These are phyloP conservation scores for Fusarium domesticum DNA, from an alignment of 2,329 filamentous ascomycete species.

Conservation along the genomic window DNA sequence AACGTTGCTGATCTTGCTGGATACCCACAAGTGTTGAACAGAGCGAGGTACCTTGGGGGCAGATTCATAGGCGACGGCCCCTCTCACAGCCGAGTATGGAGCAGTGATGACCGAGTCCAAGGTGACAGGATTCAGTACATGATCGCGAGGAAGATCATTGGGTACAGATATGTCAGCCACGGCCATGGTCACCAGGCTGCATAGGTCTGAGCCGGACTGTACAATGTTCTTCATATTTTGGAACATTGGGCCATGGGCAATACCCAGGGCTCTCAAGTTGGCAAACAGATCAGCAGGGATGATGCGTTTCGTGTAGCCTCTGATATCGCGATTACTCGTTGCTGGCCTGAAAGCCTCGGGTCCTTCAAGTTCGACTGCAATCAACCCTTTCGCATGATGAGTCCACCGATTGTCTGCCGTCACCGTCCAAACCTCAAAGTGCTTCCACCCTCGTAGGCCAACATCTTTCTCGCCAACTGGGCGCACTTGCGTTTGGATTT, in stretches of 20 bases:
- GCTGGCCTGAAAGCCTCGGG: background rate
- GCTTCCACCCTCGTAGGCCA: background rate
- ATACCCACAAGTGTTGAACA: background rate
- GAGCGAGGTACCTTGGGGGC: background rate
- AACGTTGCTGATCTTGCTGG: background rate
- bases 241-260: background rate
- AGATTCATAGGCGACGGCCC: background rate
- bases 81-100: background rate
- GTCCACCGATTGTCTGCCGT: conserved; percentile 1
- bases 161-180: background rate
- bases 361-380: background rate
- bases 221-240: background rate
- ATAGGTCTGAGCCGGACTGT: background rate
- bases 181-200: background rate
- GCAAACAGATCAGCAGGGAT: background rate
- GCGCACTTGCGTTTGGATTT: background rate
- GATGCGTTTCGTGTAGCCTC: background rate
- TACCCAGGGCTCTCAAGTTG: background rate
- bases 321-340: too few relatives aligned
- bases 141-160: background rate
- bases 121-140: conserved; percentile 4
- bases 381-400: background rate
- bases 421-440: background rate
- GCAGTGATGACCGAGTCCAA: background rate
- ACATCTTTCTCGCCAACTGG: background rate